phyloP scores from a whole-genome alignment of 2,329 filamentous ascomycete species.

The Xylariaceae sp. region DNA sequence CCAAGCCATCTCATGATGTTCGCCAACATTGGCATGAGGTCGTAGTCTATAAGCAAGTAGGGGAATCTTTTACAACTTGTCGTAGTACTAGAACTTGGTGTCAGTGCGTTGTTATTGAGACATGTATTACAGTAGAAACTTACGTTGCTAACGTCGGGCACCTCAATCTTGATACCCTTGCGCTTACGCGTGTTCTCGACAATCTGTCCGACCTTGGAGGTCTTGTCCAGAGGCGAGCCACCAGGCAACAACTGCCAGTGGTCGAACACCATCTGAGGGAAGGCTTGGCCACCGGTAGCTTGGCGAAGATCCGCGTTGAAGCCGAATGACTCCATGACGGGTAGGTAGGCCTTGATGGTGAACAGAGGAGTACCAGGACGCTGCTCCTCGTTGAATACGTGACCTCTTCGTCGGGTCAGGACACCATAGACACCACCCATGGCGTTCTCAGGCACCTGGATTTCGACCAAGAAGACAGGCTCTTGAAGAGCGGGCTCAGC shows the following conservation, averaged over 20 bases:
- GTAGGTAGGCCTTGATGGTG: conserved; percentile 97
- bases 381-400: conserved; percentile 98
- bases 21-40: conserved; percentile 39
- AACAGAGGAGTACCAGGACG: conserved; percentile 97
- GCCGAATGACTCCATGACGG: conserved; percentile 96
- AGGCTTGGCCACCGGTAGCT: conserved; percentile 93
- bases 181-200: conserved; percentile 93
- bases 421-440: conserved; percentile 99
- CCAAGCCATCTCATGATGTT: conserved; percentile 37
- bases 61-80: conserved; percentile 80
- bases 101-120: conserved; percentile 29
- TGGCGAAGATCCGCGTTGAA: conserved; percentile 97
- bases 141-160: conserved; percentile 93
- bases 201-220: conserved; percentile 76
- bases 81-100: conserved; percentile 73
- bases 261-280: conserved; percentile 98
- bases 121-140: conserved; percentile 40
- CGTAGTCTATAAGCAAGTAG: conserved; percentile 41
- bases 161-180: conserved; percentile 97
- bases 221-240: conserved; percentile 83
- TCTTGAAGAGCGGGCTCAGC: conserved; percentile 89
- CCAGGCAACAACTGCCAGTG: conserved; percentile 96
- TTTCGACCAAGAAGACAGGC: conserved; percentile 98
- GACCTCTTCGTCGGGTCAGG: conserved; percentile 94
- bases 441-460: conserved; percentile 95